phyloP scores from a whole-genome alignment of 257 asterid genomes.

The Salvia splendens region DNA sequence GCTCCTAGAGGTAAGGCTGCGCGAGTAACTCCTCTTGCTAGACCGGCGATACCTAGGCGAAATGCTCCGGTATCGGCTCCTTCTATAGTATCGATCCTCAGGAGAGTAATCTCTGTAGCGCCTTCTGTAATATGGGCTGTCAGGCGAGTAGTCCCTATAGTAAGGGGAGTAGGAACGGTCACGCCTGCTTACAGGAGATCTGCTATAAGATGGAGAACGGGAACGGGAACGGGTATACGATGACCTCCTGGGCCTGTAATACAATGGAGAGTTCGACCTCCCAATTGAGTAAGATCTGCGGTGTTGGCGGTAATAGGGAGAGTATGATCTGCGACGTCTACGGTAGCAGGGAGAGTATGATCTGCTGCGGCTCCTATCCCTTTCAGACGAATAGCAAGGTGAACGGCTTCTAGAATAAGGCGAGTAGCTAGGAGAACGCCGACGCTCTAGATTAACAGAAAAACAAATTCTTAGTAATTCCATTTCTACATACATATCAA shows the following conservation, averaged over 20 bases:
- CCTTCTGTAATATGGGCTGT: conserved; percentile 28
- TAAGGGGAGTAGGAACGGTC: conserved; percentile 52
- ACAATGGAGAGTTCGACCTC: conserved; percentile 44
- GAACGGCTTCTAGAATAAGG: conserved; percentile 47
- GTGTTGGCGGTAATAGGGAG: conserved; percentile 38
- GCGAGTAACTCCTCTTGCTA: conserved; percentile 47
- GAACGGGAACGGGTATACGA: conserved; percentile 58
- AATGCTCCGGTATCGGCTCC: conserved; percentile 38
- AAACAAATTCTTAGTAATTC: not conserved
- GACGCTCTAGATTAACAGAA: conserved; percentile 42
- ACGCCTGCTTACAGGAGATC: conserved; percentile 47
- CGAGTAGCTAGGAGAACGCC: conserved; percentile 56
- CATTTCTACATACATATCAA: not conserved
- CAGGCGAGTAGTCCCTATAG: conserved; percentile 48
- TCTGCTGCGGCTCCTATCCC: conserved; percentile 57
- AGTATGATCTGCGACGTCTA: conserved; percentile 36
- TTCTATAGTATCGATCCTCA: conserved; percentile 36
- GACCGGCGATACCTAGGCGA: conserved; percentile 40
- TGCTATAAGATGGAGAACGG: conserved; percentile 59
- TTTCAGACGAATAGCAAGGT: conserved; percentile 53
- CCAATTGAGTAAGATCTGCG: conserved; percentile 26
- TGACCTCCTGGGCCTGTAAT: conserved; percentile 48
- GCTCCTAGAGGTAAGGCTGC: conserved; percentile 42
- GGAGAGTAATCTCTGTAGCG: conserved; percentile 40
- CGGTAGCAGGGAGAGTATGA: conserved; percentile 42